Conservation (phyloP, 2,329 filamentous ascomycete genomes). For the Venturia carpophila region DNA sequence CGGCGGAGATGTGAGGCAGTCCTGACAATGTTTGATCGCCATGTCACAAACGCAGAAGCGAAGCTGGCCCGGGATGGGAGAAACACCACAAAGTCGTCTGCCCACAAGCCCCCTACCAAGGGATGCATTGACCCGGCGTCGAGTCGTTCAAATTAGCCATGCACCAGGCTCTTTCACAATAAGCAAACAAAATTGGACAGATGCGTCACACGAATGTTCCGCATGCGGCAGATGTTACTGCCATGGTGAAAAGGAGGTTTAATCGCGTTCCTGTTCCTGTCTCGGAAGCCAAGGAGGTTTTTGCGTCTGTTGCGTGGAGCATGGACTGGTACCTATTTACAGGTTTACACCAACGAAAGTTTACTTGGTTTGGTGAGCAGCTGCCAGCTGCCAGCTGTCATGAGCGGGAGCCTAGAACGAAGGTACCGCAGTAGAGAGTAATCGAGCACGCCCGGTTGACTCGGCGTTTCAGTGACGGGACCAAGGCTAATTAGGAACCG, state of each 20-base stretch:
- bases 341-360: background rate
- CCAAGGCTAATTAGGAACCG: background rate
- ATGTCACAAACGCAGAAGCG: background rate
- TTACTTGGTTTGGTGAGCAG: background rate
- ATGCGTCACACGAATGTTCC: conserved; percentile 25
- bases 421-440: background rate
- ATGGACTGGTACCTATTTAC: background rate
- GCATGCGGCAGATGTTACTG: background rate
- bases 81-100: background rate
- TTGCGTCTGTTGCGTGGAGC: background rate
- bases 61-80: background rate
- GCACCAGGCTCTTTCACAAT: conserved; percentile 19
- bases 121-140: conserved; percentile 17
- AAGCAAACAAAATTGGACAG: conserved; percentile 25
- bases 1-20: background rate
- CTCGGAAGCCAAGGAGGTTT: background rate
- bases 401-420: background rate
- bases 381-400: background rate
- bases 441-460: background rate
- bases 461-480: background rate
- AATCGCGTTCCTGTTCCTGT: background rate
- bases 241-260: background rate
- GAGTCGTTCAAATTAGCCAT: conserved; percentile 27
- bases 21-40: background rate
- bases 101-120: no score